These are phyloP conservation scores for Cyclotella distinguenda DNA, from an alignment of 108 stramenopile genomes.

Conservation along the genomic window DNA sequence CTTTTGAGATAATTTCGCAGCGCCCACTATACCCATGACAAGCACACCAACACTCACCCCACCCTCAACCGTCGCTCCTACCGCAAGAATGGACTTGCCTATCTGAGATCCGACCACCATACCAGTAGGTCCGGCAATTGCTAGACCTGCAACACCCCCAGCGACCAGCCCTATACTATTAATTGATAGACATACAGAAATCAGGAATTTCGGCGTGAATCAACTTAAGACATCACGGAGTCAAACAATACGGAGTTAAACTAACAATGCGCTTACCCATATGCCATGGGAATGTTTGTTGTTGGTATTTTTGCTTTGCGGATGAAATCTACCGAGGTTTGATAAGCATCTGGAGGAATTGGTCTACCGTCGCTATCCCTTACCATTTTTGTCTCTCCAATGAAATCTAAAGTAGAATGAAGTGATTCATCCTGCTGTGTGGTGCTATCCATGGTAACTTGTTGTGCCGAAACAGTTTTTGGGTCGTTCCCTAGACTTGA, in stretches of 20 bases:
- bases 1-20: constrained; percentile 52
- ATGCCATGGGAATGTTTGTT: constrained; percentile 35
- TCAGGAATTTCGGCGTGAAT: too few relatives aligned
- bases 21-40: constrained; percentile 62
- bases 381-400: too few relatives aligned
- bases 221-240: too few relatives aligned
- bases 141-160: constrained; percentile 68
- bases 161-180: constrained; percentile 54
- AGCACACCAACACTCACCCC: constrained; percentile 62
- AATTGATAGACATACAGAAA: too few relatives aligned
- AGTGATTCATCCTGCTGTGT: background rate
- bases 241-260: too few relatives aligned
- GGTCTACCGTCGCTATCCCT: too few relatives aligned
- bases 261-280: too few relatives aligned
- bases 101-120: constrained; percentile 47
- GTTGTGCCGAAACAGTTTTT: too few relatives aligned
- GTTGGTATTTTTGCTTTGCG: constrained; percentile 38
- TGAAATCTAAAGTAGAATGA: too few relatives aligned
- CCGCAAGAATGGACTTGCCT: constrained; percentile 47
- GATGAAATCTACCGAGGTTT: constrained; percentile 37
- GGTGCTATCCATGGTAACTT: too few relatives aligned
- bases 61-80: constrained; percentile 64
- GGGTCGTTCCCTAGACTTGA: too few relatives aligned
- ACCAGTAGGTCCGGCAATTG: constrained; percentile 64
- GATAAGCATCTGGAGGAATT: constrained; percentile 12